Percentiles rank a stretch among this genome's conserved stretches.
Evolutionary conservation across 805 yeast genomes (phyloP).

Genomic region (Candida mattraensis): DNA sequence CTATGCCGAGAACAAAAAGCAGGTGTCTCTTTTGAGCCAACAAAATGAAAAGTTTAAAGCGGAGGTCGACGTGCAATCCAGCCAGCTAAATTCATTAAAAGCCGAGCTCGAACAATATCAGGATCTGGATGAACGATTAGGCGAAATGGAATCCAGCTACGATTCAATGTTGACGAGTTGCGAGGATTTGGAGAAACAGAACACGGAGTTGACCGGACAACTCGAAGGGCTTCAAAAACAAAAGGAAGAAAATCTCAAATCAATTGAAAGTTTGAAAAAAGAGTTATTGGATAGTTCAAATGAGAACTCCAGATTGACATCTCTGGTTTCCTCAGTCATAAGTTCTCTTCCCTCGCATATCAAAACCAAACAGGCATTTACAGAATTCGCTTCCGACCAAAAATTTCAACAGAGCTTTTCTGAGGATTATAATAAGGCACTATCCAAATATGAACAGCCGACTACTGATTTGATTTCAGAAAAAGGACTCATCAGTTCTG

Average conservation of each 20-base stretch:
- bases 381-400: constrained; percentile 3
- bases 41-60: constrained; percentile 16
- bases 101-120: constrained; percentile 10
- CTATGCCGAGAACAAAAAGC: constrained; percentile 13
- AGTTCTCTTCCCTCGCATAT: constrained; percentile 11
- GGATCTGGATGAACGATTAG: constrained; percentile 5
- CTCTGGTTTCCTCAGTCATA: constrained; percentile 6
- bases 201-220: constrained; percentile 3
- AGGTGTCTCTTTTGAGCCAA: constrained; percentile 10
- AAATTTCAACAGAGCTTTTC: not conserved
- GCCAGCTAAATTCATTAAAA: constrained; percentile 1
- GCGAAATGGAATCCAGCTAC: constrained; percentile 12
- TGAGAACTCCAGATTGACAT: not conserved
- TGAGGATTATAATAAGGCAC: constrained; percentile 3
- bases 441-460: constrained; percentile 1
- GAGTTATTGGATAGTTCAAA: not conserved
- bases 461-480: not conserved
- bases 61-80: not conserved
- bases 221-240: constrained; percentile 1
- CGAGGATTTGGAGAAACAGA: constrained; percentile 8
- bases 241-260: not conserved
- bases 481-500: constrained; percentile 21
- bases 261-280: not conserved
- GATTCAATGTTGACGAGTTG: constrained; percentile 10
- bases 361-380: constrained; percentile 9